Conservation (phyloP, 2,329 filamentous ascomycete genomes). For the Grosmannia serpens region DNA sequence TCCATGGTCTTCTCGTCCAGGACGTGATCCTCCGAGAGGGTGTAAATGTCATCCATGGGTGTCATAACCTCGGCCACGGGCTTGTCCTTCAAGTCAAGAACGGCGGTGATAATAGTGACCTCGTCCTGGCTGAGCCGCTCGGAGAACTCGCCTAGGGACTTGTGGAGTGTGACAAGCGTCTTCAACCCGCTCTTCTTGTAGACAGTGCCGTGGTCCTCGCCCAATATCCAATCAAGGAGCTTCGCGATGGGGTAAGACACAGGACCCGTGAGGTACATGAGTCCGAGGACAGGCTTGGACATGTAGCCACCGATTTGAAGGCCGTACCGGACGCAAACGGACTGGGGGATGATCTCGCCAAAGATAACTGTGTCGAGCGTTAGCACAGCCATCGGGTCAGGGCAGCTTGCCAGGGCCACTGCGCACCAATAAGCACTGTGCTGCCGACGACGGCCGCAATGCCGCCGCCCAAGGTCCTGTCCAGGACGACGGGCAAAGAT, state of each 20-base stretch:
- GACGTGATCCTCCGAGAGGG: slow-evolving; percentile 88
- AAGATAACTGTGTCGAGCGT: slow-evolving; percentile 78
- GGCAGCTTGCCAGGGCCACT: background rate
- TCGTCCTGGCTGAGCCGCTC: slow-evolving; percentile 94
- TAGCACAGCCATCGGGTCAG: too few species aligned
- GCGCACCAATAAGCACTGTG: slow-evolving; percentile 81
- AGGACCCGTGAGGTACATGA: slow-evolving; percentile 89
- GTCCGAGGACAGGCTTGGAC: slow-evolving; percentile 69
- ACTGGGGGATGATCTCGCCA: slow-evolving; percentile 91
- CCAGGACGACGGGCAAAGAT: slow-evolving; percentile 86
- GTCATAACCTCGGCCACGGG: slow-evolving; percentile 95
- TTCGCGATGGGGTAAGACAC: slow-evolving; percentile 93
- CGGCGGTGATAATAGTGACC: slow-evolving; percentile 96
- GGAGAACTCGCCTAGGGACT: slow-evolving; percentile 73
- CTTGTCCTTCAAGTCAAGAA: slow-evolving; percentile 93
- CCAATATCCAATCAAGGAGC: slow-evolving; percentile 83
- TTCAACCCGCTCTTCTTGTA: slow-evolving; percentile 98
- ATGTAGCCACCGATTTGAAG: slow-evolving; percentile 91
- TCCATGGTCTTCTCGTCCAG: slow-evolving; percentile 93
- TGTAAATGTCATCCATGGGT: slow-evolving; percentile 94
- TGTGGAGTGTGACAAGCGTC: slow-evolving; percentile 89
- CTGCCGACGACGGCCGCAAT: slow-evolving; percentile 89
- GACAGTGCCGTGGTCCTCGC: slow-evolving; percentile 87
- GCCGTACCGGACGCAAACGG: slow-evolving; percentile 90
- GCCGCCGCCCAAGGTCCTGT: slow-evolving; percentile 88